A percentile compares a stretch with the other conserved stretches of the same genome.
phyloP scores from a whole-genome alignment of 345 rosid species.

The Turnera subulata region DNA sequence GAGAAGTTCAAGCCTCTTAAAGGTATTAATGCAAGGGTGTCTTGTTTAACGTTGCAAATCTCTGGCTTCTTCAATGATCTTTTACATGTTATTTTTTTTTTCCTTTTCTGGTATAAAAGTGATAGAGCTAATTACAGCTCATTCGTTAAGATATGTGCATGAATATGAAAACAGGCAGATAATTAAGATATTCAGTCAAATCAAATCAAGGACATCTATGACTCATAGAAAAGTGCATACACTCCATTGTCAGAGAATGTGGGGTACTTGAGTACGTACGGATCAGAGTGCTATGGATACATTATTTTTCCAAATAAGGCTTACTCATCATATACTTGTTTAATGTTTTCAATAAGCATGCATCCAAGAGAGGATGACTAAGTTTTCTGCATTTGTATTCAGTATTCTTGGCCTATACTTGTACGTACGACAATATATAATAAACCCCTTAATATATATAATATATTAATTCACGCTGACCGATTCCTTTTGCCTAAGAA shows the following conservation, averaged over 20 bases:
- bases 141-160: background rate
- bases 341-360: background rate
- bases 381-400: background rate
- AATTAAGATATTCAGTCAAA: constrained; percentile 14
- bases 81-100: background rate
- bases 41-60: background rate
- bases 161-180: background rate
- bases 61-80: background rate
- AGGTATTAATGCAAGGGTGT: constrained; percentile 8
- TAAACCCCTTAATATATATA: background rate
- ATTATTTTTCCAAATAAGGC: too few relatives aligned
- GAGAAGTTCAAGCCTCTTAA: constrained; percentile 40
- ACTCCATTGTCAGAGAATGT: constrained; percentile 57
- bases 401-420: background rate
- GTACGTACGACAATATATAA: background rate
- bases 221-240: constrained; percentile 1
- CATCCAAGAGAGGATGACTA: background rate
- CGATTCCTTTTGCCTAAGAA: background rate
- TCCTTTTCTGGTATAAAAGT: background rate
- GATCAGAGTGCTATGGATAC: constrained; percentile 20
- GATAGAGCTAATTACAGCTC: background rate
- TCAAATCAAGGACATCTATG: background rate
- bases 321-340: background rate
- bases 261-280: constrained; percentile 49
- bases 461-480: background rate